phyloP scores from a whole-genome alignment of 73 alveolate genomes.

The Paramecium bursaria region DNA sequence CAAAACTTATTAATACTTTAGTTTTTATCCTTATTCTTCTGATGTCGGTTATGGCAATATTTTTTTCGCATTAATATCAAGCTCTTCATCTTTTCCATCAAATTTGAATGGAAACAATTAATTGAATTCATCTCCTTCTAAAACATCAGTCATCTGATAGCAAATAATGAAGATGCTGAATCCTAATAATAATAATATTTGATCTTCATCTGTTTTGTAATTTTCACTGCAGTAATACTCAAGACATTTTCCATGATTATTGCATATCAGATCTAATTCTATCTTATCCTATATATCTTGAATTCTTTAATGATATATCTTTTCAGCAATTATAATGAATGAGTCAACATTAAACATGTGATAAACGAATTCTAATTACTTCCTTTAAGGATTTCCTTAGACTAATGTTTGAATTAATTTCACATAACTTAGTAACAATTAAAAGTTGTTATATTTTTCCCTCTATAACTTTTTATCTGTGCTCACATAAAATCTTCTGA shows the following conservation, averaged over 20 bases:
- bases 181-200: constrained; percentile 23
- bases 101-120: neutral
- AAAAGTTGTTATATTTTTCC: neutral
- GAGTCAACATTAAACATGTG: neutral
- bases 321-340: neutral
- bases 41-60: neutral
- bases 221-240: neutral
- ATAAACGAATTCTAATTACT: neutral
- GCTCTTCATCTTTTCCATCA: constrained; percentile 32
- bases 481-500: neutral
- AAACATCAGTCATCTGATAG: constrained; percentile 15
- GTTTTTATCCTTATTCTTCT: neutral
- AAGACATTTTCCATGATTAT: constrained; percentile 14
- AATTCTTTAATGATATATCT: constrained; percentile 36
- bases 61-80: constrained; percentile 11
- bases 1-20: neutral
- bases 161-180: constrained; percentile 45
- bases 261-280: constrained; percentile 34
- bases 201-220: constrained; percentile 38
- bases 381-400: neutral
- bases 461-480: neutral
- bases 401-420: constrained; percentile 3
- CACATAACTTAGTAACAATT: constrained; percentile 4
- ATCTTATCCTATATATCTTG: constrained; percentile 4
- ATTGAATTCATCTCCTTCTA: neutral